Conservation (phyloP, 2,329 filamentous ascomycete species). For the Aspergillus fijiensis region DNA sequence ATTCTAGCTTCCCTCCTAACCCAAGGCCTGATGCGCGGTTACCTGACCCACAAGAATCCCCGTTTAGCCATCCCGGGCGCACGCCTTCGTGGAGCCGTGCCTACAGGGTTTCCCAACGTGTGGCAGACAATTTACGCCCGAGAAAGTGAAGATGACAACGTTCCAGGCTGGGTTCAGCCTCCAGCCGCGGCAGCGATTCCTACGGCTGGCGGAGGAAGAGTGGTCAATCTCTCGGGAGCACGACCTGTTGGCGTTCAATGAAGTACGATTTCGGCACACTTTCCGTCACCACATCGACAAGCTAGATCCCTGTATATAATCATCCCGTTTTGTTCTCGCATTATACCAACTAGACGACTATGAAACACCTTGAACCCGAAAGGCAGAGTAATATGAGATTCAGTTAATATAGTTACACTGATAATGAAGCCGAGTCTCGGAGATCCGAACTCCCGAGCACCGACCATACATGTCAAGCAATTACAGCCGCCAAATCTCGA, state of each 20-base stretch:
- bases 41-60: slow-evolving; percentile 72
- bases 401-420: not conserved
- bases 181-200: slow-evolving; percentile 23
- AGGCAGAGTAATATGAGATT: not conserved
- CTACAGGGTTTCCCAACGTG: slow-evolving; percentile 65
- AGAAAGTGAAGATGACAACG: slow-evolving; percentile 60
- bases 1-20: slow-evolving; percentile 74
- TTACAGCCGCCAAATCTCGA: not conserved
- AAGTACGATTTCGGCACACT: not conserved
- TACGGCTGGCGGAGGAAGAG: slow-evolving; percentile 49
- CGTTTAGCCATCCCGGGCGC: slow-evolving; percentile 82
- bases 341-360: not conserved
- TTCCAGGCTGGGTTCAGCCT: slow-evolving; percentile 72
- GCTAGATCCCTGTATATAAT: not conserved
- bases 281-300: not conserved
- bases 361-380: not conserved
- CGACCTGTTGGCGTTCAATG: slow-evolving; percentile 49
- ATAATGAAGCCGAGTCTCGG: not conserved
- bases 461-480: not conserved
- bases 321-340: not conserved
- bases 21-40: slow-evolving; percentile 79
- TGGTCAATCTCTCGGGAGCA: slow-evolving; percentile 58
- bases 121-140: slow-evolving; percentile 67
- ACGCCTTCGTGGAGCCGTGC: slow-evolving; percentile 39
- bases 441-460: not conserved